Evolutionary conservation across 1,284 basidiomycete genomes (phyloP).

Genomic region (Sporisorium graminicola): DNA sequence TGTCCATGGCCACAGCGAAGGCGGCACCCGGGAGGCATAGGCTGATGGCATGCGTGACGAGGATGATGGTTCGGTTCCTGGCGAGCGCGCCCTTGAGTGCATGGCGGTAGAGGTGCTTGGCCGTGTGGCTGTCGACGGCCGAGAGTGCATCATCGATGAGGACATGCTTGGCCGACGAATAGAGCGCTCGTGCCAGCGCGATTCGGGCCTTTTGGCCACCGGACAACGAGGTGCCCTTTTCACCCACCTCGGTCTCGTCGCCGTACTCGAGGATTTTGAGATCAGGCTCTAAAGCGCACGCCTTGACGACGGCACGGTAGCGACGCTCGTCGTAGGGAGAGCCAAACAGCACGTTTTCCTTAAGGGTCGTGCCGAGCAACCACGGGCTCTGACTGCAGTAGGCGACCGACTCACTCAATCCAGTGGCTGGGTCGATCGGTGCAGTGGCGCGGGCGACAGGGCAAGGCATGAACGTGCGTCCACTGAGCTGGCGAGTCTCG

Average conservation of each 20-base stretch:
- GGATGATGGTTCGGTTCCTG: conserved; percentile 78
- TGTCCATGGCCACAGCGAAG: conserved; percentile 80
- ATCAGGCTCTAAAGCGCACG: conserved; percentile 84
- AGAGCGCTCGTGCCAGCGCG: conserved; percentile 83
- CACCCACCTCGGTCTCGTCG: conserved; percentile 90
- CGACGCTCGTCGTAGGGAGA: conserved; percentile 82
- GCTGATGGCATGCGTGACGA: conserved; percentile 88
- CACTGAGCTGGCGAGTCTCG: conserved; percentile 73
- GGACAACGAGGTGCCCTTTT: conserved; percentile 78
- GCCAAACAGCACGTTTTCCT: conserved; percentile 93
- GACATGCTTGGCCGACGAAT: conserved; percentile 86
- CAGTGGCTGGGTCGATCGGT: conserved; percentile 72
- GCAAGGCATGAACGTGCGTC: conserved; percentile 73
- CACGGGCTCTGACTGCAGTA: conserved; percentile 95
- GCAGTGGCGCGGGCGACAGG: conserved; percentile 70
- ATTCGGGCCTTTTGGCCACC: conserved; percentile 93
- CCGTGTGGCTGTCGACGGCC: conserved; percentile 89
- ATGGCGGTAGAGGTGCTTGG: conserved; percentile 79
- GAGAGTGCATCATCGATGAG: conserved; percentile 91
- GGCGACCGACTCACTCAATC: conserved; percentile 81
- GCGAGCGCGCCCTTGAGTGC: conserved; percentile 78
- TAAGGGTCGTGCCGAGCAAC: conserved; percentile 92
- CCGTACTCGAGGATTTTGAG: conserved; percentile 92
- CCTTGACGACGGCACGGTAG: conserved; percentile 82
- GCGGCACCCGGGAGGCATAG: conserved; percentile 78